Conservation (phyloP, 2,329 filamentous ascomycete species). For the Pseudomassariella vexata region DNA sequence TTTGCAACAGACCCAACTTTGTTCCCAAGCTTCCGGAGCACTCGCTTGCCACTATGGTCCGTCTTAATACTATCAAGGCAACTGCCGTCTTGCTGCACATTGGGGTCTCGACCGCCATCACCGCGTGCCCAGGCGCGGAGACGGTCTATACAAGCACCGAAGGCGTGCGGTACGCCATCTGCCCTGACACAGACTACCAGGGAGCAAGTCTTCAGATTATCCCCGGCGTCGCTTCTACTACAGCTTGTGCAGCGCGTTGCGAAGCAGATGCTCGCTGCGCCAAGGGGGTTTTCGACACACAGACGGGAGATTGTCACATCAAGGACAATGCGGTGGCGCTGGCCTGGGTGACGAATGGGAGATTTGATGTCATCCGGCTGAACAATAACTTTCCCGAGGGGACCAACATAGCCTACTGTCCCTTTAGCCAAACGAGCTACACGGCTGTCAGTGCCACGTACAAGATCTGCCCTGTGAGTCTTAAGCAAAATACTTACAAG, state of each 20-base stretch:
- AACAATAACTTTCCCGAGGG: conserved; percentile 3
- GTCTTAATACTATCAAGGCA: neutral
- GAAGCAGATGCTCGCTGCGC: neutral
- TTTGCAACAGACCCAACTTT: too few species aligned
- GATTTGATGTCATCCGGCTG: conserved; percentile 1
- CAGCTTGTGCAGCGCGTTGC: conserved; percentile 2
- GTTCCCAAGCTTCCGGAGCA: too few species aligned
- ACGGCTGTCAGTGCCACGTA: neutral
- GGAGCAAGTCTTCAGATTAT: conserved; percentile 1
- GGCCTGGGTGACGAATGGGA: conserved; percentile 1
- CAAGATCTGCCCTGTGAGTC: conserved; percentile 1
- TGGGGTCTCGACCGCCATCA: neutral
- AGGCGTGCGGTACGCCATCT: conserved; percentile 3
- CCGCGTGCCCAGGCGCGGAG: neutral
- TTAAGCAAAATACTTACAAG: too few species aligned
- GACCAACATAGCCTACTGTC: conserved; percentile 1
- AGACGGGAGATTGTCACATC: conserved; percentile 1
- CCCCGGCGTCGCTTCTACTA: neutral
- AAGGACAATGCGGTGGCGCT: conserved; percentile 2
- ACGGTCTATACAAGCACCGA: neutral
- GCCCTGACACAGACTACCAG: conserved; percentile 1
- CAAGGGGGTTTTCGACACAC: conserved; percentile 2
- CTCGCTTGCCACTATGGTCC: neutral
- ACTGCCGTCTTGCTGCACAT: neutral
- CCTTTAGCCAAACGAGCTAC: conserved; percentile 1